Percentiles rank a stretch among this genome's conserved stretches.
These are phyloP conservation scores for Lactifluus piperatus DNA, from an alignment of 768 basidiomycete genomes.

Conservation along the genomic window DNA sequence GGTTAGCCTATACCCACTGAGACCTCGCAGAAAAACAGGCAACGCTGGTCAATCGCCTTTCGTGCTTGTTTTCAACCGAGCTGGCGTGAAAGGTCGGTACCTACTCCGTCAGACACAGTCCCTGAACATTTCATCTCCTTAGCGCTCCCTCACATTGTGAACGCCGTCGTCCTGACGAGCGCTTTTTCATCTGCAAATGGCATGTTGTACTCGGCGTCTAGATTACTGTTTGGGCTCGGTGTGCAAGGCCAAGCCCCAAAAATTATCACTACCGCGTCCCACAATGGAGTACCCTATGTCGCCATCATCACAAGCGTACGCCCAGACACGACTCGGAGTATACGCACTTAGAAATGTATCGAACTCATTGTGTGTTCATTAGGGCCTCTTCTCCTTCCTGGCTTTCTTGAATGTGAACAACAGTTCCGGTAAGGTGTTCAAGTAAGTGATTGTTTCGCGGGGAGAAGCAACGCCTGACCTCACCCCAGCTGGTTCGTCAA, in stretches of 20 bases:
- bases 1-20: not conserved
- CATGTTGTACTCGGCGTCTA: constrained; percentile 17
- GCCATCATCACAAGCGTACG: constrained; percentile 10
- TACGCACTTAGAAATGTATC: not conserved
- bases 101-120: not conserved
- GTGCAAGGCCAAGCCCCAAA: constrained; percentile 18
- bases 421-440: constrained; percentile 16
- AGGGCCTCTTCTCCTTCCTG: constrained; percentile 17
- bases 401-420: constrained; percentile 15
- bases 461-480: not conserved
- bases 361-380: not conserved
- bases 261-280: constrained; percentile 8
- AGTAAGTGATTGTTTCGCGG: not conserved
- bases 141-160: constrained; percentile 19
- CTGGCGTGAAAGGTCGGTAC: constrained; percentile 17
- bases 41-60: constrained; percentile 20
- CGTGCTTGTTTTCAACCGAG: constrained; percentile 17
- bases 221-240: constrained; percentile 15
- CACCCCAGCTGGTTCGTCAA: constrained; percentile 13
- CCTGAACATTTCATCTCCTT: not conserved
- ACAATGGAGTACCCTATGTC: constrained; percentile 15
- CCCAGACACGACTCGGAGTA: not conserved
- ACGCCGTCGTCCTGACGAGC: constrained; percentile 17
- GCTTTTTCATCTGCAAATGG: constrained; percentile 20
- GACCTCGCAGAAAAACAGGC: constrained; percentile 9